Evolutionary conservation across 163 green algal species (phyloP).

Genomic region (Scenedesmus sp.): DNA sequence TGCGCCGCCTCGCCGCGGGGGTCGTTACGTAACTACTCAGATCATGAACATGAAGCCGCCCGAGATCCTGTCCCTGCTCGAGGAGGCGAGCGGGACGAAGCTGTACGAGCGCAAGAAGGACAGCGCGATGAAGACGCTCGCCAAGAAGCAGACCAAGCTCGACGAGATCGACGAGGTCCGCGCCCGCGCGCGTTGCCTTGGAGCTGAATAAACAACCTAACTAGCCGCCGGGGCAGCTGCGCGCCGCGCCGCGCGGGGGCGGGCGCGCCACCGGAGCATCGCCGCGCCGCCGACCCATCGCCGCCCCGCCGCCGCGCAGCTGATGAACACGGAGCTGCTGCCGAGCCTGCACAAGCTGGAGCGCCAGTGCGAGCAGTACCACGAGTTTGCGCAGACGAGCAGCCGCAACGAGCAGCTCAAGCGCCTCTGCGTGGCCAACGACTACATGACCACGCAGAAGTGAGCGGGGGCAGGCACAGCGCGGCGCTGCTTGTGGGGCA

Average conservation of each 20-base stretch:
- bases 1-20: too few species aligned
- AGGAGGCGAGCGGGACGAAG: slow-evolving; percentile 96
- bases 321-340: slow-evolving; percentile 91
- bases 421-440: slow-evolving; percentile 87
- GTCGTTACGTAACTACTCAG: too few species aligned
- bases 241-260: too few species aligned
- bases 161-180: slow-evolving; percentile 95
- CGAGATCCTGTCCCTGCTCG: slow-evolving; percentile 98
- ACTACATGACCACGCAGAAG: slow-evolving; percentile 67
- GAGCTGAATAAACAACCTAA: not conserved
- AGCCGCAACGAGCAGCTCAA: slow-evolving; percentile 75
- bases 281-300: too few species aligned
- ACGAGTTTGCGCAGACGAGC: slow-evolving; percentile 60
- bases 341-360: slow-evolving; percentile 88
- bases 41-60: slow-evolving; percentile 99
- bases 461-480: slow-evolving; percentile 42
- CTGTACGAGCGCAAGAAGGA: slow-evolving; percentile 99
- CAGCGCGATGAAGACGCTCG: slow-evolving; percentile 90
- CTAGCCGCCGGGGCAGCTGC: too few species aligned
- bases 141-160: slow-evolving; percentile 97
- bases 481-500: too few species aligned
- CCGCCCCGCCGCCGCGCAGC: slow-evolving; percentile 58
- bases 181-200: too few species aligned
- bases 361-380: slow-evolving; percentile 85
- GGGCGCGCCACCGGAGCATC: too few species aligned